These are phyloP conservation scores for Coemansia sp. DNA, from an alignment of 192 early-diverging fungal genomes.

Conservation along the genomic window DNA sequence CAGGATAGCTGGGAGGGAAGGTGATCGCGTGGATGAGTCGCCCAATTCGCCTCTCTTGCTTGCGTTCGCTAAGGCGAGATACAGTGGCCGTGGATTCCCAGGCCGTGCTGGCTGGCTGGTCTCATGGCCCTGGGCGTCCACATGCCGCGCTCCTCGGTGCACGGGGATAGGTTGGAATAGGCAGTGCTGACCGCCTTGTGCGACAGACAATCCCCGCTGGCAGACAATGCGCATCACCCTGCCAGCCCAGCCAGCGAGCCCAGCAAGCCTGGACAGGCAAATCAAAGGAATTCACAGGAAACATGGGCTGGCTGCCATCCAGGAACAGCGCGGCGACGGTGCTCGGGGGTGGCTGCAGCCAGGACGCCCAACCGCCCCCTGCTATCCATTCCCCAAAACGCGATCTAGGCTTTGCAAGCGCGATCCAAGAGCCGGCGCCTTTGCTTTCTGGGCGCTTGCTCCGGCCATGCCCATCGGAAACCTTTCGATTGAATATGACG, in stretches of 20 bases:
- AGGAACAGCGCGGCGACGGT: neutral
- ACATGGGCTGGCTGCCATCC: neutral
- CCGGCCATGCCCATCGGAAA: neutral
- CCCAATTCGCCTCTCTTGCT: neutral
- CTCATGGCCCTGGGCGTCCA: no score
- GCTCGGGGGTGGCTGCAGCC: neutral
- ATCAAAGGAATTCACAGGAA: no score
- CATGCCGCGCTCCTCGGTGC: neutral
- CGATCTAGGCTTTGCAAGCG: slow-evolving; percentile 2
- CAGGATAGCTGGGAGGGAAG: neutral
- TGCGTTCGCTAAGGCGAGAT: neutral
- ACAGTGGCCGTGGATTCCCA: no score
- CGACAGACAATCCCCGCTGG: neutral
- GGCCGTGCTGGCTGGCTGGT: no score
- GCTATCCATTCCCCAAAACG: slow-evolving; percentile 2
- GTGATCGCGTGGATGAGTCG: slow-evolving; percentile 3
- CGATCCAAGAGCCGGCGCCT: neutral
- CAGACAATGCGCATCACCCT: neutral
- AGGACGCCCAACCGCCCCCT: neutral
- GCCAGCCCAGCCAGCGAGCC: no score
- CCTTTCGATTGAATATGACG: slow-evolving; percentile 6
- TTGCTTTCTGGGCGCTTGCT: neutral
- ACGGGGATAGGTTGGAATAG: neutral
- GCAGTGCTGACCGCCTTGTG: no score
- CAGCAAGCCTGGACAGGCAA: no score